phyloP scores from a whole-genome alignment of 371 early-diverging fungal species.

The Mucor indicus region DNA sequence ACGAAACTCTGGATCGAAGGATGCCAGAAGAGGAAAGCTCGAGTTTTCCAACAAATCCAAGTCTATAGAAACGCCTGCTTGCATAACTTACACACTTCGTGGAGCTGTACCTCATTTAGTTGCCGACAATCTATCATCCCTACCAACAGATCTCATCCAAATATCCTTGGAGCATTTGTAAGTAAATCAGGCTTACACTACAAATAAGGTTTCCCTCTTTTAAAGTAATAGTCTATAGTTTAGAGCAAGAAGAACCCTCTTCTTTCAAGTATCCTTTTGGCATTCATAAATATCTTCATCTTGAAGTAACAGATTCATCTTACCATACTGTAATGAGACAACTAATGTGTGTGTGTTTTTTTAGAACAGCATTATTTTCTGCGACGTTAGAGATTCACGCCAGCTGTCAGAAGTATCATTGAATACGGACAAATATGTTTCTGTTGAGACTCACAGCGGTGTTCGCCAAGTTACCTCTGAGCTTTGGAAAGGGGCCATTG shows the following conservation, averaged over 20 bases:
- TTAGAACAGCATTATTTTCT: conserved; percentile 48
- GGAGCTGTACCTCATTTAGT: conserved; percentile 77
- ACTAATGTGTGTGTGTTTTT: neutral
- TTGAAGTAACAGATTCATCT: conserved; percentile 36
- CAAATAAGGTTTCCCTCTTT: too few species aligned
- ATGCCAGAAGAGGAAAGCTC: conserved; percentile 35
- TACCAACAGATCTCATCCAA: conserved; percentile 46
- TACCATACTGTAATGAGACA: too few species aligned
- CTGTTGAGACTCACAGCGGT: conserved; percentile 67
- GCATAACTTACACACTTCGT: conserved; percentile 65
- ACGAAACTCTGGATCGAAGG: conserved; percentile 11
- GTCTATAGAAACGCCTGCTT: conserved; percentile 64
- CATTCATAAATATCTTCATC: conserved; percentile 53
- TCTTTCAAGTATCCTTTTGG: conserved; percentile 54
- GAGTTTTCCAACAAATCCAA: conserved; percentile 38
- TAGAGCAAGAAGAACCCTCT: conserved; percentile 44
- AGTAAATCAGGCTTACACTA: too few species aligned
- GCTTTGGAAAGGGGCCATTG: conserved; percentile 46
- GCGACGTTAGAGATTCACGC: conserved; percentile 67
- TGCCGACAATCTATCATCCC: conserved; percentile 54
- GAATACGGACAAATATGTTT: conserved; percentile 64
- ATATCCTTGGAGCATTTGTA: conserved; percentile 65
- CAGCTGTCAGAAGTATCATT: conserved; percentile 38
- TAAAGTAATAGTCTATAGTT: too few species aligned
- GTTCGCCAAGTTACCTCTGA: conserved; percentile 56